Percentiles rank a stretch among this genome's conserved stretches.
These are phyloP conservation scores for Sphaceloma murrayae DNA, from an alignment of 2,329 filamentous ascomycete species.

Conservation along the genomic window DNA sequence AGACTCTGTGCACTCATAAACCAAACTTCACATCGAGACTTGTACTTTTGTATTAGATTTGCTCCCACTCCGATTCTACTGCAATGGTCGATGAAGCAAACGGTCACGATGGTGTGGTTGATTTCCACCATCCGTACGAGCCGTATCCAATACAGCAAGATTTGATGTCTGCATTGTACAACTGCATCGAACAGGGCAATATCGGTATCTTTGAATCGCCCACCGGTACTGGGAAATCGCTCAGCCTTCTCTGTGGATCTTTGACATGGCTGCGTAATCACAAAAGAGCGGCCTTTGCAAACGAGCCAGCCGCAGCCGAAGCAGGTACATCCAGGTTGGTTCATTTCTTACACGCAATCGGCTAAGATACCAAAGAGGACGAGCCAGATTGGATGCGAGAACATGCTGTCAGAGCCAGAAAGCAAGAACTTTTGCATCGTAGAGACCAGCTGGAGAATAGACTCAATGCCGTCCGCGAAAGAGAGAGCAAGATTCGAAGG, in stretches of 20 bases:
- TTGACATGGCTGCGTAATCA: constrained; percentile 84
- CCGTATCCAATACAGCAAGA: constrained; percentile 81
- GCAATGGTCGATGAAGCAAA: too few species aligned
- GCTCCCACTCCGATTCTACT: too few species aligned
- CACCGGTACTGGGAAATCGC: constrained; percentile 79
- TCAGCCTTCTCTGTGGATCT: constrained; percentile 81
- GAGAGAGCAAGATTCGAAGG: constrained; percentile 52
- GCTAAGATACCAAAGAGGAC: constrained; percentile 36
- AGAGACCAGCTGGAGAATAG: constrained; percentile 67
- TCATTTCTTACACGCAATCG: neutral
- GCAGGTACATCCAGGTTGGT: constrained; percentile 26
- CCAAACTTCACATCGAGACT: neutral
- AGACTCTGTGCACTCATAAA: neutral
- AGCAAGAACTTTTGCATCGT: constrained; percentile 53
- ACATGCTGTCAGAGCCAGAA: constrained; percentile 60
- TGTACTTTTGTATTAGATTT: too few species aligned
- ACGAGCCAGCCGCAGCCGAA: constrained; percentile 40
- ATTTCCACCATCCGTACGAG: constrained; percentile 80
- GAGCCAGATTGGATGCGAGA: constrained; percentile 81
- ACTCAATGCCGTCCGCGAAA: constrained; percentile 51
- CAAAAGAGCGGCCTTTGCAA: constrained; percentile 54
- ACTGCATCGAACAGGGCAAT: constrained; percentile 67
- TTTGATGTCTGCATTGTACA: constrained; percentile 78
- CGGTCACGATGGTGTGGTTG: constrained; percentile 30
- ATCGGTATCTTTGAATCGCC: constrained; percentile 86